Evolutionary conservation across 768 basidiomycete species (phyloP), one percentile per base, ranked within the genome.

Genomic region (Lepiota subincarnata): DNA sequence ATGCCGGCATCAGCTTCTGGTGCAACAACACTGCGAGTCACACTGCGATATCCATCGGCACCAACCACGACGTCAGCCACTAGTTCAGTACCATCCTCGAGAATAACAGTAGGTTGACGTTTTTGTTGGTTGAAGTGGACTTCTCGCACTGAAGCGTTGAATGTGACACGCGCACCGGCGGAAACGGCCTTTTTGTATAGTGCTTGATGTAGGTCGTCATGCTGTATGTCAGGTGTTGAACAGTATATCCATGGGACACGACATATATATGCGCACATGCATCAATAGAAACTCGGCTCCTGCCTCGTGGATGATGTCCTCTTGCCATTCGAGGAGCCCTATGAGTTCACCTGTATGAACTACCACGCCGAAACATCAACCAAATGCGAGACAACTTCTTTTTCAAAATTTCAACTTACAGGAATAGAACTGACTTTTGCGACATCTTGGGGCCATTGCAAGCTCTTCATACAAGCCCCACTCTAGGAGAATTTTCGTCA

Each of bases 391-490:
- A 14, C 18, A 24, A 35, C 22, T 7, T 14, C 18, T n/a, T 22
- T 28, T 24, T 31, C 3, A 24, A 24, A 39, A 22, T 38, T n/a
- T 16, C 18, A 16, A 68, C 72, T 64, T 51, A 73, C 73, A 49
- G 36, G 68, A 66, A 52, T 67, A 63, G 51, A 74, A 71, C 12
- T 64, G 64, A 43, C 67, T 66, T 39, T 68, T 70, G 42, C 67
- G 64, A 45, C 70, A 70, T 34, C 62, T 65, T 28, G 58, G 53
- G 31, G 72, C 70, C 26, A 62, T 64, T 22, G 62, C 60, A 8
- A 81, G 64, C 35, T 73, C 68, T 6, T 74, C 68, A 20, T 66
- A 67, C n/a, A 80, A 65, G 2, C 78, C 78, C 80, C 81, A 83
- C 55, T 74, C 70, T 34, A 69, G 65, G 7, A 83, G 62, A 14